Conservation (phyloP, 1,284 basidiomycete genomes). For the Ganoderma sinense region DNA sequence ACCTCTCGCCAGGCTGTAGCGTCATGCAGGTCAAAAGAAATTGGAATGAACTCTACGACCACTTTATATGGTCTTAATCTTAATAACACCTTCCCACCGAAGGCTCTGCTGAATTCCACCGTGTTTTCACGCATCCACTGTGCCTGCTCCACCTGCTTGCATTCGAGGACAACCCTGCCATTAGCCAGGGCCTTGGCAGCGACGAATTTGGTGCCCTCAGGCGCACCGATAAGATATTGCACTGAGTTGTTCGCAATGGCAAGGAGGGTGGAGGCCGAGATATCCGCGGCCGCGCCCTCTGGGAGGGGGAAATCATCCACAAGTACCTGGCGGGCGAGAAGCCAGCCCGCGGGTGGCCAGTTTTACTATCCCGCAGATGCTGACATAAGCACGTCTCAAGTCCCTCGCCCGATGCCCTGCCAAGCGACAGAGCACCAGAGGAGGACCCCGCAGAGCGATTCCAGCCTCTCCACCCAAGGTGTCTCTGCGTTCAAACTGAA, state of each 20-base stretch:
- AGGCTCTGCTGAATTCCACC: neutral
- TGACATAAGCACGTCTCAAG: too few relatives aligned
- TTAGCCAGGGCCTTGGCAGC: neutral
- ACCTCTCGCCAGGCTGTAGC: neutral
- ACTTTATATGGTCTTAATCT: neutral
- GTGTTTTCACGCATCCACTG: neutral
- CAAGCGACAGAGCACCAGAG: too few relatives aligned
- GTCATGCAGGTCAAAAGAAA: neutral
- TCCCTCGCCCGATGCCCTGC: too few relatives aligned
- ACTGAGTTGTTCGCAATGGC: neutral
- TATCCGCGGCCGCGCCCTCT: neutral
- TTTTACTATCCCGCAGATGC: too few relatives aligned
- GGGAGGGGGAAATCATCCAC: neutral
- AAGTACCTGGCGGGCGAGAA: neutral
- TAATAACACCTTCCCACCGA: neutral
- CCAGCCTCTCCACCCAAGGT: too few relatives aligned
- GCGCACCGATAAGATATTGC: neutral
- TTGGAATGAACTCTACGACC: neutral
- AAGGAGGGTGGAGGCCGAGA: neutral
- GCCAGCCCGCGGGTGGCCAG: too few relatives aligned
- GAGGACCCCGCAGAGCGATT: too few relatives aligned
- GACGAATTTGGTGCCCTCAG: neutral
- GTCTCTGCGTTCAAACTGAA: too few relatives aligned
- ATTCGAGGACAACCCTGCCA: neutral
- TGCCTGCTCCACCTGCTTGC: neutral